Evolutionary conservation across 345 rosid genomes (phyloP), one percentile per base, ranked within the genome.

Genomic region (Garcia nutans): DNA sequence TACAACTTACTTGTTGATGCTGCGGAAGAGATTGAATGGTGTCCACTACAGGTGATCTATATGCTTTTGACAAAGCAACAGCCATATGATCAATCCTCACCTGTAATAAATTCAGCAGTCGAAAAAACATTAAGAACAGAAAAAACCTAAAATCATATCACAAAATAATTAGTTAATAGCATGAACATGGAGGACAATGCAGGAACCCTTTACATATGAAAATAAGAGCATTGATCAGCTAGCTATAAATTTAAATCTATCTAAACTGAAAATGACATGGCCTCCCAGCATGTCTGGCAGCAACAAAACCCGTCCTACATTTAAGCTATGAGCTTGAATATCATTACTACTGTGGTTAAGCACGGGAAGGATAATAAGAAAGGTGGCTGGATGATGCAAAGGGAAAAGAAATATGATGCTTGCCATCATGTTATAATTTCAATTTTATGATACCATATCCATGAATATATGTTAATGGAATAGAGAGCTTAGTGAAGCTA

Each of bases 1-100:
- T 45, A 24, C 2, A 69, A 81, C 84, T 83, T 82, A 95, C 99
- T 86, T 93, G 99, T 76, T 95, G 99, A 85, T 95, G 99, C 80
- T 92, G 98, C 68, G 99, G 98, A 82, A 96, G 96, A 67, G 93
- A 88, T 76, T 88, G 92, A 61, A 96, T 92, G 73, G 91, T 96
- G 82, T 96, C 94, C 23, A 93, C 92, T 76, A 83, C 70, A 6
- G 92, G 98, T 60, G 96, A 91, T 82, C 82, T 87, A 76, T 85
- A 95, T 47, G 97, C 90, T 81, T 91, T 93, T 59, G 99, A 87
- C 82, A 96, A 82, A 70, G 96, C 94, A 84, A 80, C 75, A 77
- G 90, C 84, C 97, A 96, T 91, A 72, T 96, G 98, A 80, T 88
- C 87, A 69, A 96, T 83, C 84, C 89, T 87, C 31, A 93, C 96